A percentile compares a stretch with the other conserved stretches of the same genome.
These are phyloP conservation scores for Schrenkiella parvula DNA, from an alignment of 345 rosid species.

Conservation along the genomic window DNA sequence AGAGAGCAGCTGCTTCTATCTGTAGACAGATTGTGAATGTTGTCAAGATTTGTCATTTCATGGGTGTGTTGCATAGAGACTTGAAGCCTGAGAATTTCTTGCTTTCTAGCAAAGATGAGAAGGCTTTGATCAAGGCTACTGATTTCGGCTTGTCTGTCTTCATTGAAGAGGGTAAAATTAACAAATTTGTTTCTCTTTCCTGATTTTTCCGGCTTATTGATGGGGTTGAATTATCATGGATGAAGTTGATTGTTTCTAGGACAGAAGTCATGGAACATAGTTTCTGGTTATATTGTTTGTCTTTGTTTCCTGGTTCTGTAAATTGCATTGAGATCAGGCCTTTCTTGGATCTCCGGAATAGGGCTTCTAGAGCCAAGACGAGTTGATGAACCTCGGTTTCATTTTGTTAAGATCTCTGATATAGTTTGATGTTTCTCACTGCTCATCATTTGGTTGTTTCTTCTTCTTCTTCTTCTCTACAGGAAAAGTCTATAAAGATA, in stretches of 20 bases:
- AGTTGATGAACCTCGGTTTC: background rate
- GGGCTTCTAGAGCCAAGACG: background rate
- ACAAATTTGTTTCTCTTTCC: background rate
- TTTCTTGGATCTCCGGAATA: background rate
- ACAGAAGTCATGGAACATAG: background rate
- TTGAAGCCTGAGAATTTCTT: slow-evolving; percentile 67
- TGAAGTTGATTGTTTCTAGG: slow-evolving; percentile 16
- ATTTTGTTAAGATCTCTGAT: slow-evolving; percentile 2
- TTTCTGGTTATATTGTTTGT: background rate
- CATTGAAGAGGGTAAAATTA: slow-evolving; percentile 37
- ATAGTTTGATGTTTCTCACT: background rate
- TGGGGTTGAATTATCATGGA: background rate
- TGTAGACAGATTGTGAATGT: slow-evolving; percentile 37
- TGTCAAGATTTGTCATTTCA: slow-evolving; percentile 43
- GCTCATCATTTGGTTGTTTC: slow-evolving; percentile 18
- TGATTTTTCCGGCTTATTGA: background rate
- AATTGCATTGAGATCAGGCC: background rate
- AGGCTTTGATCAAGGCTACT: slow-evolving; percentile 38
- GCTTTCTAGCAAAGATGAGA: slow-evolving; percentile 40
- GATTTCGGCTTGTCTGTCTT: slow-evolving; percentile 40
- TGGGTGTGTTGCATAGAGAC: slow-evolving; percentile 95
- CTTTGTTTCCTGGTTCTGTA: slow-evolving; percentile 1
- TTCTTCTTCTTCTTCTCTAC: slow-evolving; percentile 14
- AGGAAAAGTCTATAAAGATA: slow-evolving; percentile 66
- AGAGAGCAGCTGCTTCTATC: slow-evolving; percentile 36